Evolutionary conservation across 495 filamentous ascomycete genomes (phyloP).

Genomic region (Symbiotaphrina buchneri): DNA sequence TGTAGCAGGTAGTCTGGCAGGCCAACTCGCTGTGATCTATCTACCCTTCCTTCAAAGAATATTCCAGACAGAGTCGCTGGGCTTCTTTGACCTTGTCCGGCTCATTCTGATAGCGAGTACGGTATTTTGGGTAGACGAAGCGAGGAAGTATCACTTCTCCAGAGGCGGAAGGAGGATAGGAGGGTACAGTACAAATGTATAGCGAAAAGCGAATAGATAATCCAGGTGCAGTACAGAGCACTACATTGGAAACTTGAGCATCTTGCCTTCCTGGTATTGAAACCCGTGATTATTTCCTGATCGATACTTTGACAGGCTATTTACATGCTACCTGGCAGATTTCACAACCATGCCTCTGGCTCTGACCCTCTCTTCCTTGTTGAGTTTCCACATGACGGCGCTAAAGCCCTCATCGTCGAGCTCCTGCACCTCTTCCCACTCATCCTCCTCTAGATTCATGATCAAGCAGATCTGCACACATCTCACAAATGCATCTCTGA

Average conservation of each 20-base stretch:
- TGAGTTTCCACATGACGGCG: conserved; percentile 28
- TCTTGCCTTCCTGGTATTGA: no score
- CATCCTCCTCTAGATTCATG: conserved; percentile 93
- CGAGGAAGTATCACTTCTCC: conserved; percentile 40
- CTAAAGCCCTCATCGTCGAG: conserved; percentile 19
- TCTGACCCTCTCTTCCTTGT: conserved; percentile 35
- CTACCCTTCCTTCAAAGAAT: conserved; percentile 79
- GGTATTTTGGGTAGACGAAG: conserved; percentile 92
- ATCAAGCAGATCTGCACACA: conserved; percentile 72
- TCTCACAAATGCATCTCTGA: conserved; percentile 59
- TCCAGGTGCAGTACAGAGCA: no score
- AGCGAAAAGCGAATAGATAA: no score
- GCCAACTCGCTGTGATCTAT: conserved; percentile 81
- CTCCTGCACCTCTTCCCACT: conserved; percentile 60
- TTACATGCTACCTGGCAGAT: background rate
- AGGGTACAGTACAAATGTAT: conserved; percentile 24
- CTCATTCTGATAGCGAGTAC: conserved; percentile 55
- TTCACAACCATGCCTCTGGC: conserved; percentile 32
- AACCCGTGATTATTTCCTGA: no score
- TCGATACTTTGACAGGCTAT: no score
- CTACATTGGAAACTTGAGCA: no score
- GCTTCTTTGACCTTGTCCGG: conserved; percentile 43
- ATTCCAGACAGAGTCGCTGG: conserved; percentile 83
- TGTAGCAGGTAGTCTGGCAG: conserved; percentile 58
- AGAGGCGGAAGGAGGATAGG: conserved; percentile 10